Evolutionary conservation across 345 rosid genomes (phyloP), one percentile per base, ranked within the genome.

Genomic region (Gossypium stocksii): DNA sequence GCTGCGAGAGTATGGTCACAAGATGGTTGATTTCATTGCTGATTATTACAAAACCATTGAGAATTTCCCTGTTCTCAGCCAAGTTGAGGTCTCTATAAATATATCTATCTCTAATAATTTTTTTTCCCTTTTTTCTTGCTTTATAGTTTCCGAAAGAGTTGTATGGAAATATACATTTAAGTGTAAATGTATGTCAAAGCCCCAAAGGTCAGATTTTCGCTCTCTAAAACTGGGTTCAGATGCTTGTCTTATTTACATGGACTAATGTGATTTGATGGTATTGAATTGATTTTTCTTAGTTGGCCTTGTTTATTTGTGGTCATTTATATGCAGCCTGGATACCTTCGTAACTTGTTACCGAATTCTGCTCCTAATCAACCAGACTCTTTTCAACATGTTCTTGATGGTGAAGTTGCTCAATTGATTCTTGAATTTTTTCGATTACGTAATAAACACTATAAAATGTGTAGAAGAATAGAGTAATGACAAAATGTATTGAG

Each of bases 21-120:
- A 77, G 82, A 94, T 94, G 98, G 93, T 94, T 46, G 97, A 90
- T 80, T 94, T 94, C 80, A 88, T 94, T 77, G 98, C 97, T 9
- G 97, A 94, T 82, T 94, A 92, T 84, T 94, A 92, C 87, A 80
- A 86, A 73, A 61, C 88, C 78, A 83, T 94, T n/a, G 97, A 92
- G 81, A 60, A 34, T 56, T 87, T 87, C 84, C 97, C 97, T 8
- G 97, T 94, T 81, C 92, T 92, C 73, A 90, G 97, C 86, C 97
- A 90, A 88, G 98, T 92, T 77, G 74, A 90, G 92, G 94, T 90
- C 54, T 7, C 49, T 23, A 11, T 19, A 20, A 7, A 14, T 12
- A 19, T 2, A 58, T 58, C 3, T 38, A 29, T 60, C 38, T 46
- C 29, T 38, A 7, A 51, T 45, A 60, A 38, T 22, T 45, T 45